These are phyloP conservation scores for Debaryomyces prosopidis DNA, from an alignment of 805 yeast species.

Conservation along the genomic window DNA sequence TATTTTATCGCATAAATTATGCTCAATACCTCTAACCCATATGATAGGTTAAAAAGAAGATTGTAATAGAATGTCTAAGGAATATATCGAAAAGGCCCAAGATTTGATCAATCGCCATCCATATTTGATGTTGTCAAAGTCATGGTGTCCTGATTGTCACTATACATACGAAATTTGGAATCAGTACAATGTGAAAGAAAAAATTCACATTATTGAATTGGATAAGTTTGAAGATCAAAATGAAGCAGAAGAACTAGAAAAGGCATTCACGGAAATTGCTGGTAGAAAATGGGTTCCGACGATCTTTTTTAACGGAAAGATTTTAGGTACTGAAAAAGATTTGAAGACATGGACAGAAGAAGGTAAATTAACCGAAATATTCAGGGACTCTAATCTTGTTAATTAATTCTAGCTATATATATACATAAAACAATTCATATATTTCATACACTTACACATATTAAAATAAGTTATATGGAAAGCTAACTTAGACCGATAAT, in stretches of 20 bases:
- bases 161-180: slow-evolving; percentile 59
- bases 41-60: no score
- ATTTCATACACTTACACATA: not conserved
- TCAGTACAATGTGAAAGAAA: slow-evolving; percentile 49
- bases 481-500: slow-evolving; percentile 34
- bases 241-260: slow-evolving; percentile 54
- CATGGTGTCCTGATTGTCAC: slow-evolving; percentile 81
- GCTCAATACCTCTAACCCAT: no score
- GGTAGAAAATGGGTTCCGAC: slow-evolving; percentile 73
- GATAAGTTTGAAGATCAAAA: slow-evolving; percentile 49
- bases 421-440: not conserved
- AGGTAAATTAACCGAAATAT: slow-evolving; percentile 33
- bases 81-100: slow-evolving; percentile 41
- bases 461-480: slow-evolving; percentile 2
- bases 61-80: slow-evolving; percentile 13
- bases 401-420: slow-evolving; percentile 1
- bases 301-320: slow-evolving; percentile 58
- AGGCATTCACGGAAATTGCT: slow-evolving; percentile 55
- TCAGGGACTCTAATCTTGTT: slow-evolving; percentile 25
- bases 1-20: no score
- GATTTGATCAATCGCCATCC: slow-evolving; percentile 46
- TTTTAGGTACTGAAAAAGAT: slow-evolving; percentile 58
- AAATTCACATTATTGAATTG: slow-evolving; percentile 58
- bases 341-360: slow-evolving; percentile 38
- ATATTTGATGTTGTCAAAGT: slow-evolving; percentile 61